These are phyloP conservation scores for Bisporella sp. DNA, from an alignment of 2,329 filamentous ascomycete species.

Conservation along the genomic window DNA sequence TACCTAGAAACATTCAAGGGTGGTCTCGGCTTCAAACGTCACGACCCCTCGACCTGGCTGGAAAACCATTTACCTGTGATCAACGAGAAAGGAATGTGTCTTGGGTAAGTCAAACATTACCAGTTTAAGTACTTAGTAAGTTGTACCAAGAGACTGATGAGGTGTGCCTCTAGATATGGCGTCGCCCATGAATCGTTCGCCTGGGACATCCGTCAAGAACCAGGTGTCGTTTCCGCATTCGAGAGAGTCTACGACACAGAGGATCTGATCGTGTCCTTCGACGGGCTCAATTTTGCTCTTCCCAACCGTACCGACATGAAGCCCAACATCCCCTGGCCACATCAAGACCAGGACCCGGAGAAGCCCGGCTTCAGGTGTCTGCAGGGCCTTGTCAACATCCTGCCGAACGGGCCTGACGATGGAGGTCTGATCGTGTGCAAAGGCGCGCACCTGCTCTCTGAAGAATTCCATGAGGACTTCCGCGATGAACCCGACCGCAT, in stretches of 20 bases:
- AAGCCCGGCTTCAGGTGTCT: slow-evolving; percentile 35
- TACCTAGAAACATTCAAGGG: slow-evolving; percentile 16
- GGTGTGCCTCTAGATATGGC: slow-evolving; percentile 40
- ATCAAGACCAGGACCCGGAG: slow-evolving; percentile 32
- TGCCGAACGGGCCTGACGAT: slow-evolving; percentile 26
- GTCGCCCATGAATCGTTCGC: slow-evolving; percentile 34
- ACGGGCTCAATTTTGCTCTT: slow-evolving; percentile 33
- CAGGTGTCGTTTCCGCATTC: slow-evolving; percentile 32
- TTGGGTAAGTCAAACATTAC: no score
- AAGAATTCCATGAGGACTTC: slow-evolving; percentile 27
- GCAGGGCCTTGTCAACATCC: slow-evolving; percentile 37
- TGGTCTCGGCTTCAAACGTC: slow-evolving; percentile 14
- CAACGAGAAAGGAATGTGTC: no score
- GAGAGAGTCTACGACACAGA: slow-evolving; percentile 33
- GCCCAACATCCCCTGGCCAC: slow-evolving; percentile 29
- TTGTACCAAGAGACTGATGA: slow-evolving; percentile 43
- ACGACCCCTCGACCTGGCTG: slow-evolving; percentile 28
- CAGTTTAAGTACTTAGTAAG: no score
- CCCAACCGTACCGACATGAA: slow-evolving; percentile 12
- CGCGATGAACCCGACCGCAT: slow-evolving; percentile 1
- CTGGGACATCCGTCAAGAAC: slow-evolving; percentile 32
- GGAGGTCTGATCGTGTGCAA: slow-evolving; percentile 28
- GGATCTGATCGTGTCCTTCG: slow-evolving; percentile 39
- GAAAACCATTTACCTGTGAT: slow-evolving; percentile 30
- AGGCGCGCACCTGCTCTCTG: slow-evolving; percentile 23